Evolutionary conservation across 2,329 filamentous ascomycete species (phyloP).

Genomic region (Pseudonectria foliicola): DNA sequence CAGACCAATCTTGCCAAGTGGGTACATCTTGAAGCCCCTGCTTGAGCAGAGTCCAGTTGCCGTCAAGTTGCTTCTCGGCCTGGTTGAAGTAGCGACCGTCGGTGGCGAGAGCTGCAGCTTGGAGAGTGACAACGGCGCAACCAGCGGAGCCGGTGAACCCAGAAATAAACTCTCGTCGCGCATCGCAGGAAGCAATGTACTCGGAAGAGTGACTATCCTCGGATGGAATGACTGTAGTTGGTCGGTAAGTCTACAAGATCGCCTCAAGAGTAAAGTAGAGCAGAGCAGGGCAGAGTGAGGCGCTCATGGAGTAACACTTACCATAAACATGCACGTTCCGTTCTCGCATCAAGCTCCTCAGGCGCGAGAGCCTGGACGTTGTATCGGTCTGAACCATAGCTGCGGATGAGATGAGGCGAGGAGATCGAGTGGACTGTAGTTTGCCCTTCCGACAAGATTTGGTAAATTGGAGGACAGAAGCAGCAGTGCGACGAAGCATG

Average conservation of each 20-base stretch:
- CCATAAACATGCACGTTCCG: conserved; percentile 86
- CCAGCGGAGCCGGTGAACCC: conserved; percentile 95
- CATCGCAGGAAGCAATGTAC: conserved; percentile 96
- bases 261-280: not conserved
- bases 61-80: conserved; percentile 80
- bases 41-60: conserved; percentile 87
- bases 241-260: conserved; percentile 8
- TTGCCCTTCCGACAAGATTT: conserved; percentile 10
- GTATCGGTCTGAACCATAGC: conserved; percentile 58
- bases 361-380: conserved; percentile 62
- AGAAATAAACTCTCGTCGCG: conserved; percentile 80
- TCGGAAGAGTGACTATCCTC: conserved; percentile 97
- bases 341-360: conserved; percentile 82
- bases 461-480: conserved; percentile 14
- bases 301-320: conserved; percentile 38
- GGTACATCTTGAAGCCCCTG: conserved; percentile 89
- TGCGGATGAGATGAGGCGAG: conserved; percentile 13
- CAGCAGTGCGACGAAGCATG: conserved; percentile 19
- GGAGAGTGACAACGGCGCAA: conserved; percentile 78
- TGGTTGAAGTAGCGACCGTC: conserved; percentile 99
- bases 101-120: conserved; percentile 84
- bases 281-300: not conserved
- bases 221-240: conserved; percentile 74
- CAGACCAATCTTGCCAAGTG: conserved; percentile 95
- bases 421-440: conserved; percentile 6